Conservation (phyloP, 305 asterid species). For the Solanum hybrid region DNA sequence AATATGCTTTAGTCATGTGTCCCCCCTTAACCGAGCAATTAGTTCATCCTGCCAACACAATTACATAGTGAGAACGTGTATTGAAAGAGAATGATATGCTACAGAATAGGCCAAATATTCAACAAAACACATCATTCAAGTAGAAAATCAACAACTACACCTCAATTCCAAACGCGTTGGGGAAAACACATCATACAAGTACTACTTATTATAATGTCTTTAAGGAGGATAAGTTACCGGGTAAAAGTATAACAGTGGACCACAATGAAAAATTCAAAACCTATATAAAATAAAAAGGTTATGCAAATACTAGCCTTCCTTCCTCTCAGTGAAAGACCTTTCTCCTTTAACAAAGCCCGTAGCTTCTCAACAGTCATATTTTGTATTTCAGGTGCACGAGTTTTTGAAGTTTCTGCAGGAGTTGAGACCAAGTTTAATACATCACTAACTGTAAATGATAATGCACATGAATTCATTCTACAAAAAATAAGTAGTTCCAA, state of each 20-base stretch:
- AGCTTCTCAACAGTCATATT: constrained; percentile 63
- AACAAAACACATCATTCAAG: neutral
- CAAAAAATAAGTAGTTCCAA: neutral
- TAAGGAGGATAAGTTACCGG: neutral
- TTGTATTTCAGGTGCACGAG: constrained; percentile 30
- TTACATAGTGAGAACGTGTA: neutral
- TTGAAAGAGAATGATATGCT: neutral
- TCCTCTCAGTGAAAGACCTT: constrained; percentile 60
- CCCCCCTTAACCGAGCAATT: constrained; percentile 27
- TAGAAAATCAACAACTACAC: neutral
- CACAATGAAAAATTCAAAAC: neutral
- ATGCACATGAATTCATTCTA: neutral
- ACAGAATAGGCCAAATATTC: neutral
- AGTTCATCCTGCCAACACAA: constrained; percentile 37
- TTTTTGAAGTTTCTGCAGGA: constrained; percentile 22
- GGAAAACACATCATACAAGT: neutral
- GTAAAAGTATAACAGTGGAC: neutral
- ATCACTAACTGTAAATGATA: neutral
- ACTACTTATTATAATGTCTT: neutral
- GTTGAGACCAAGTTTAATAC: neutral
- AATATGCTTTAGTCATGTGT: constrained; percentile 12
- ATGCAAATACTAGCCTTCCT: constrained; percentile 46
- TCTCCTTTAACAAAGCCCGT: constrained; percentile 60
- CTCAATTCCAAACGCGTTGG: neutral
- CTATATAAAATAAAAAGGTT: neutral